Evolutionary conservation across 2,329 filamentous ascomycete genomes (phyloP).

Genomic region (Paecilomyces fulvus): DNA sequence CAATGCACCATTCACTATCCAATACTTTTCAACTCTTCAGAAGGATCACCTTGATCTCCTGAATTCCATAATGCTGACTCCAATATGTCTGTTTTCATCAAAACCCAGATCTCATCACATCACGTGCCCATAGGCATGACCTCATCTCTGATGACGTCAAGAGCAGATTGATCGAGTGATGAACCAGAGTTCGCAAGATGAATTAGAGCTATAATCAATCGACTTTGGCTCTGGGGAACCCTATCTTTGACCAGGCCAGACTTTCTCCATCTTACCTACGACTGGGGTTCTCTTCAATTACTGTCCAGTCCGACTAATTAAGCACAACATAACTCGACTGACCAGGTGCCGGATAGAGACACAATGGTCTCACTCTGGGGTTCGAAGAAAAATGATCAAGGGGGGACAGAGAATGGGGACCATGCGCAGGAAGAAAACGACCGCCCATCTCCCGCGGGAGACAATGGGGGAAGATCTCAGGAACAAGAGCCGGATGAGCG

Average conservation of each 20-base stretch:
- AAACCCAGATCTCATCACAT: not conserved
- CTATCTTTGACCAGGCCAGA: not conserved
- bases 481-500: conserved; percentile 47
- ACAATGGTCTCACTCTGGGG: conserved; percentile 50
- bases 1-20: not conserved
- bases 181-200: not conserved
- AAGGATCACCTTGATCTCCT: not conserved
- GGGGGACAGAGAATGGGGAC: conserved; percentile 16
- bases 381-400: conserved; percentile 37
- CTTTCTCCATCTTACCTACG: not conserved
- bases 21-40: not conserved
- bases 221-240: not conserved
- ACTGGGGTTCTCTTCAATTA: not conserved
- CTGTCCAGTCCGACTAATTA: not conserved
- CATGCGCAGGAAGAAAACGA: conserved; percentile 22
- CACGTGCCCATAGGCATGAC: not conserved
- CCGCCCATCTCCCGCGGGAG: conserved; percentile 15
- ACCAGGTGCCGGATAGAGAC: not conserved
- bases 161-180: not conserved
- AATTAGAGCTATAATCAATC: not conserved
- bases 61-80: too few relatives aligned
- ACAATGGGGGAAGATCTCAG: conserved; percentile 1
- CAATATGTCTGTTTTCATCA: too few relatives aligned
- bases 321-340: not conserved
- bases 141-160: not conserved